These are phyloP conservation scores for Davidsoniella eucalypti DNA, from an alignment of 2,329 filamentous ascomycete genomes.

Conservation along the genomic window DNA sequence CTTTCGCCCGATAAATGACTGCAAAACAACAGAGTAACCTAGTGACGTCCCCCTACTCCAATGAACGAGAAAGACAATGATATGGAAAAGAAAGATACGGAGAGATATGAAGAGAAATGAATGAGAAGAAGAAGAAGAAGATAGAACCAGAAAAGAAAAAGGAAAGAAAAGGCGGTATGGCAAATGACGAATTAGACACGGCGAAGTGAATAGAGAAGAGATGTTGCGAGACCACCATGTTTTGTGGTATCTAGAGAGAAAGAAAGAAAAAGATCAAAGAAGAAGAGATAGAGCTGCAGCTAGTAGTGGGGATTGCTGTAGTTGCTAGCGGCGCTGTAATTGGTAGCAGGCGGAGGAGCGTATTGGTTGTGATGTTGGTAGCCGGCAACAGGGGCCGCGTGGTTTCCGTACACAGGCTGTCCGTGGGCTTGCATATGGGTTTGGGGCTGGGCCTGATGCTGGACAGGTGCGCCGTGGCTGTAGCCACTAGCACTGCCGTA, in stretches of 20 bases:
- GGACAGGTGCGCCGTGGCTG: conserved; percentile 5
- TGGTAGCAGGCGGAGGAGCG: conserved; percentile 10
- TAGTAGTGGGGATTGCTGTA: conserved; percentile 10
- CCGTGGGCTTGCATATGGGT: conserved; percentile 6
- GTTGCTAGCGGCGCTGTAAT: conserved; percentile 8
- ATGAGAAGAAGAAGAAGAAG: neutral
- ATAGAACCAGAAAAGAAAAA: conserved; percentile 1
- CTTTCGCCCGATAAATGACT: too few relatives aligned
- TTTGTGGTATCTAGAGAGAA: neutral
- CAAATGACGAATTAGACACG: neutral
- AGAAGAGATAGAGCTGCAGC: neutral
- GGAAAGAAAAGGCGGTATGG: neutral
- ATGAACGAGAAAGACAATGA: neutral
- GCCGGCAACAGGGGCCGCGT: conserved; percentile 12
- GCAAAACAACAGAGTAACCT: too few relatives aligned
- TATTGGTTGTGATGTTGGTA: conserved; percentile 15
- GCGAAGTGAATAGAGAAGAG: neutral
- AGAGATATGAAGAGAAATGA: neutral
- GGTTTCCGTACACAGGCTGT: conserved; percentile 13
- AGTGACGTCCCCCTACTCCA: too few relatives aligned
- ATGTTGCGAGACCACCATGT: neutral
- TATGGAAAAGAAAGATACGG: neutral
- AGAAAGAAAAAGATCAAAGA: neutral
- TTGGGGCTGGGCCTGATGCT: neutral
- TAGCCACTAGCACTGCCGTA: conserved; percentile 6